Evolutionary conservation across 192 early-diverging fungal species (phyloP), one percentile per base, ranked within the genome.

Genomic region (Dimargaris xerosporica): DNA sequence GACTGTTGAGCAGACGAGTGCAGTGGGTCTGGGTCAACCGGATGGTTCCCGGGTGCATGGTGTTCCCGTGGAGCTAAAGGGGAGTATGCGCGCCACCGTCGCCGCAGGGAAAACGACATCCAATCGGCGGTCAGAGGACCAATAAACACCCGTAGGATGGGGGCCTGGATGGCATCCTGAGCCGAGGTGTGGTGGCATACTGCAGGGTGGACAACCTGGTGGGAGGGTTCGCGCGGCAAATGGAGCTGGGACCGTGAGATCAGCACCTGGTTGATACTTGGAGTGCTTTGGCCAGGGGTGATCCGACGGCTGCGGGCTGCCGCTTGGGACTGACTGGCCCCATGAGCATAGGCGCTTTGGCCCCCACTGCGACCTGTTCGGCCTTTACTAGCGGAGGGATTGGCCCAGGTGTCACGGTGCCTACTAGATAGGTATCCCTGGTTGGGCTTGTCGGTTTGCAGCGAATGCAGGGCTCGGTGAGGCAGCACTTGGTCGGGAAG

Each of bases 21-120:
- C 44, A 16, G 16, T 45, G 10, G 44, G n/a, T n/a, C n/a, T n/a
- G n/a, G n/a, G n/a, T n/a, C n/a, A n/a, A n/a, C n/a, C n/a, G n/a
- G n/a, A n/a, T n/a, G n/a, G n/a, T n/a, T n/a, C n/a, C n/a, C n/a
- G n/a, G n/a, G n/a, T n/a, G n/a, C n/a, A n/a, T n/a, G n/a, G n/a
- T n/a, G n/a, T n/a, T n/a, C n/a, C n/a, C 2, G 54, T 28, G 23
- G 54, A 55, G 41, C n/a, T n/a, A n/a, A 7, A 17, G 56, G 56
- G 31, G 56, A 28, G 41, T 59, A 59, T 17, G 56, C 56, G 7
- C 56, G 56, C 56, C 56, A 59, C 56, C 56, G 28, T 13, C 56
- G 56, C 23, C 29, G 19, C 13, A 59, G 56, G 12, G 56, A 59
- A 41, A 59, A 59, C 7, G 56, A 6, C 56, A 59, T 59, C 56